Conservation (phyloP, 495 filamentous ascomycete genomes). For the Penicillium paradoxum region DNA sequence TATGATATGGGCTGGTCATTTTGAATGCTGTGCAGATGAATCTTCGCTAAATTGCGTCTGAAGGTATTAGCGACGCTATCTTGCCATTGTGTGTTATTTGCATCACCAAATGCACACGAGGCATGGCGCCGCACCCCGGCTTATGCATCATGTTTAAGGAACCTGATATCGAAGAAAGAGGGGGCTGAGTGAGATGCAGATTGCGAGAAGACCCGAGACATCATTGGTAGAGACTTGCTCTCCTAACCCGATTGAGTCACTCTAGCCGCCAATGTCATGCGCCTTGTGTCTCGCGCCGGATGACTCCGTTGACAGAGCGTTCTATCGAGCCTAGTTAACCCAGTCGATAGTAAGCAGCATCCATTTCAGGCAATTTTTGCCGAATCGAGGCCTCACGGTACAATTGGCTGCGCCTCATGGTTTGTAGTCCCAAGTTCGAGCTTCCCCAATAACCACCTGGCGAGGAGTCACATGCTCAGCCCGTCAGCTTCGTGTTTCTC, state of each 20-base stretch:
- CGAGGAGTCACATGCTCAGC: background rate
- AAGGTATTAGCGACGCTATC: no score
- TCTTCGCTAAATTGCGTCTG: no score
- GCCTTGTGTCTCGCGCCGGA: background rate
- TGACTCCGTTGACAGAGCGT: background rate
- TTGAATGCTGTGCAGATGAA: no score
- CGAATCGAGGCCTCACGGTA: background rate
- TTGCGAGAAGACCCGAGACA: background rate
- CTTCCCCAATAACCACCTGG: background rate
- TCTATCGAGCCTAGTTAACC: background rate
- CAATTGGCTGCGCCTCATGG: constrained; percentile 7
- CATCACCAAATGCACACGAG: constrained; percentile 31
- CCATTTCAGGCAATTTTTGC: constrained; percentile 9
- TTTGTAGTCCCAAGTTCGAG: background rate
- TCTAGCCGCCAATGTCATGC: background rate
- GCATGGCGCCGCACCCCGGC: constrained; percentile 40
- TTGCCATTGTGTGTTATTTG: constrained; percentile 45
- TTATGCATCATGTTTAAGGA: constrained; percentile 45
- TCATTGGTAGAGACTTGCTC: background rate
- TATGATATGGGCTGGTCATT: no score
- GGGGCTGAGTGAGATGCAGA: constrained; percentile 5
- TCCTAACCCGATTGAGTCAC: background rate
- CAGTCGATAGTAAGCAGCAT: background rate
- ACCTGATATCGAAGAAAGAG: constrained; percentile 25
- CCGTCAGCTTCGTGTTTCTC: background rate